phyloP scores from a whole-genome alignment of 1,284 basidiomycete genomes.

The Cutaneotrichosporon curvatum region DNA sequence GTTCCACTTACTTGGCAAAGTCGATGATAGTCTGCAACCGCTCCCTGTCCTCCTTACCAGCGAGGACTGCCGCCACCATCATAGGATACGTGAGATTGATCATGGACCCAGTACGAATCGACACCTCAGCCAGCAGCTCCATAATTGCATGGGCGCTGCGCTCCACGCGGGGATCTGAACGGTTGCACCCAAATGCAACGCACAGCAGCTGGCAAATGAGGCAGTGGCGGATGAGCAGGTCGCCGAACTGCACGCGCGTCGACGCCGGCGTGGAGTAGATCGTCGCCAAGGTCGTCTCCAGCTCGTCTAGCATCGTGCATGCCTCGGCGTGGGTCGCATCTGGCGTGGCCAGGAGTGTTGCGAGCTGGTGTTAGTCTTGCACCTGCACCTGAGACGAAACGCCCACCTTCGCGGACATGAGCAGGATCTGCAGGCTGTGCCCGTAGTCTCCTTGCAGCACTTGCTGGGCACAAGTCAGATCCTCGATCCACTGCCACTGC shows the following conservation, averaged over 20 bases:
- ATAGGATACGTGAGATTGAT: conserved; percentile 15
- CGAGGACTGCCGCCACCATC: conserved; percentile 4
- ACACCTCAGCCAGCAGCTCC: conserved; percentile 13
- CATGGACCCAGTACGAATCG: conserved; percentile 13
- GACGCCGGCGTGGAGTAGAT: conserved; percentile 14
- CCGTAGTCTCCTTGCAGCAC: conserved; percentile 14
- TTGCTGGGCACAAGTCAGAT: conserved; percentile 11
- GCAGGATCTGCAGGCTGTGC: conserved; percentile 9
- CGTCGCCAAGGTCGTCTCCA: conserved; percentile 10
- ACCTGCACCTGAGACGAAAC: no score
- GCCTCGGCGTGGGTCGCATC: conserved; percentile 2
- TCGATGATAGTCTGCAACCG: conserved; percentile 13
- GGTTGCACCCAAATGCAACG: conserved; percentile 5
- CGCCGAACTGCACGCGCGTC: conserved; percentile 14
- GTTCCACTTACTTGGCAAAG: conserved; percentile 7
- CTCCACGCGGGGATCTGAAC: conserved; percentile 4
- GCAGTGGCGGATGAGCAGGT: conserved; percentile 11
- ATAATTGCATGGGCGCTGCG: conserved; percentile 9
- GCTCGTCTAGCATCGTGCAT: conserved; percentile 11
- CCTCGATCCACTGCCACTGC: conserved; percentile 8
- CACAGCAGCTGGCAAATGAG: conserved; percentile 10
- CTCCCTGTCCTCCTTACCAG: conserved; percentile 5
- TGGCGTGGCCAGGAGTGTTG: conserved; percentile 9
- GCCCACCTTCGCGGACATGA: conserved; percentile 5
- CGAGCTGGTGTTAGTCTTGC: conserved; percentile 7